Evolutionary conservation across 2,329 filamentous ascomycete genomes (phyloP), one percentile per base, ranked within the genome.

Genomic region (Mariannaea elegans): DNA sequence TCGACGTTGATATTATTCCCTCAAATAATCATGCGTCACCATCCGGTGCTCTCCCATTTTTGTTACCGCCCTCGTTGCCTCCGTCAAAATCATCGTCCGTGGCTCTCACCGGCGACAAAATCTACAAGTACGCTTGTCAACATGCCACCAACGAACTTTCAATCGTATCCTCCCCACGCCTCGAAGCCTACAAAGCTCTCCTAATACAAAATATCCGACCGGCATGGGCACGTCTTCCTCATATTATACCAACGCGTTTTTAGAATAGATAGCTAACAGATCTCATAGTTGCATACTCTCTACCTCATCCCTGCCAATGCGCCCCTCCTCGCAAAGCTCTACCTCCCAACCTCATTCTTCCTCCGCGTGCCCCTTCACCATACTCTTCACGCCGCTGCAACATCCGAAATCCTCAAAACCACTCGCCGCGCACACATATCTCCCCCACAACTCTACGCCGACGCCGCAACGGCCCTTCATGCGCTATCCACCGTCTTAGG

Each of bases 1-100:
- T 97, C 59, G 77, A 87, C 4, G 90, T 94, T 74, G 81, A 81
- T 52, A 80, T 90, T 50, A 80, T 87, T 7, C 79, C 92, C 4
- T 96, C 93, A 4, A 97, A 87, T 68, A 98, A 98, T 76, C 95
- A 98, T 80, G 93, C 94, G 50, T 97, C 94, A 2, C 94, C 94
- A 0, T 90, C 89, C 19, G 94, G 94, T 58, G 84, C 89, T n/a
- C 84, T 98, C 13, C 95, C 95, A 0, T 98, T 97, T 77, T 84
- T 99, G 41, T 83, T 94, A 8, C 90, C 91, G 9, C 64, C 75
- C 24, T 65, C 69, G 12, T 61, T 71, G 68, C 61, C 75, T 23
- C 68, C 72, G 18, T 64, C 62, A 13, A 62, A 63, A 16, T 83
- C 86, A 2, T 77, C 94, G 6, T 77, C 87, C 1, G 77, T 87